These are phyloP conservation scores for Saksenaea oblongispora DNA, from an alignment of 371 early-diverging fungal genomes.

Conservation along the genomic window DNA sequence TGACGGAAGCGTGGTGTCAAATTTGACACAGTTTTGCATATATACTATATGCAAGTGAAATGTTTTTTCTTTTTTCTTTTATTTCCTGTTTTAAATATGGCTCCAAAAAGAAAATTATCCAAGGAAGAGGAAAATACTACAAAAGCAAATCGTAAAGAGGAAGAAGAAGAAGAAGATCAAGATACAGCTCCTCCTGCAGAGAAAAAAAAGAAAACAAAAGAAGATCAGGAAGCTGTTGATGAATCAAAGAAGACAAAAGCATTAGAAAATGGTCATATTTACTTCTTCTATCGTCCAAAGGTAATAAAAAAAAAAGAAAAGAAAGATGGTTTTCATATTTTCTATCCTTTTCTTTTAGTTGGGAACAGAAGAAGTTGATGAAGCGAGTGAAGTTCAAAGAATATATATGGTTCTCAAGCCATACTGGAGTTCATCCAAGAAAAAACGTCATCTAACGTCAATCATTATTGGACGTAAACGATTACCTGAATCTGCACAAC, in stretches of 20 bases:
- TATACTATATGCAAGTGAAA: neutral
- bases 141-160: neutral
- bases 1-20: neutral
- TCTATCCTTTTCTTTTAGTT: conserved; percentile 12
- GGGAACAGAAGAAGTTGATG: conserved; percentile 20
- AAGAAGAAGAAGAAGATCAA: neutral
- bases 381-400: conserved; percentile 37
- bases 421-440: conserved; percentile 17
- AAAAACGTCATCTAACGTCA: conserved; percentile 26
- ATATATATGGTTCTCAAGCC: conserved; percentile 46
- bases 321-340: neutral
- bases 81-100: neutral
- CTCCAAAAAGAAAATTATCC: neutral
- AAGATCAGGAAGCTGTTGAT: neutral
- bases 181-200: neutral
- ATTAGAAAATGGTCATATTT: conserved; percentile 39
- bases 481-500: conserved; percentile 15
- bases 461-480: conserved; percentile 38
- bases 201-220: conserved; percentile 11
- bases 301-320: no score
- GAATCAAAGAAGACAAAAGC: conserved; percentile 12
- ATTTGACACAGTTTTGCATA: neutral
- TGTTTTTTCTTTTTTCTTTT: neutral
- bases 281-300: conserved; percentile 53
- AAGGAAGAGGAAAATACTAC: neutral